phyloP scores from a whole-genome alignment of 2,329 filamentous ascomycete genomes.

The Phialocephala subalpina region DNA sequence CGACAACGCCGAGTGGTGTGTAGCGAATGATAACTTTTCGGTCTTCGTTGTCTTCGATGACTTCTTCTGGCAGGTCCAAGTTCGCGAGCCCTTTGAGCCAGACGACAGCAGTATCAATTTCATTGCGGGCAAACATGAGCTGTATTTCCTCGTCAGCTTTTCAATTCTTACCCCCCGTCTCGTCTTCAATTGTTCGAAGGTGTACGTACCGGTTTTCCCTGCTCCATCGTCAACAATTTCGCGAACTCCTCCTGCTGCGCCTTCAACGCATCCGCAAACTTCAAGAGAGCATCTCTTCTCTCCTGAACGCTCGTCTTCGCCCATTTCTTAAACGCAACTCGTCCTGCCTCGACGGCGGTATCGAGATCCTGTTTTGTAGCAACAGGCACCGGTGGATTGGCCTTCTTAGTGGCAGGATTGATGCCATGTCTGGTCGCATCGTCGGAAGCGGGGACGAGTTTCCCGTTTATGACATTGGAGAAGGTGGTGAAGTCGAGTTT shows the following conservation, averaged over 20 bases:
- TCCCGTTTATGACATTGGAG: conserved; percentile 32
- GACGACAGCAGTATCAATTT: conserved; percentile 19
- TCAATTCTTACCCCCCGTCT: conserved; percentile 39
- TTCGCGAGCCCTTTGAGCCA: conserved; percentile 13
- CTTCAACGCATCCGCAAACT: conserved; percentile 19
- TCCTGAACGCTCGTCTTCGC: conserved; percentile 52
- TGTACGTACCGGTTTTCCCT: conserved; percentile 56
- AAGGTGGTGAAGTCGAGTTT: conserved; percentile 26
- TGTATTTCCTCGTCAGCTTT: conserved; percentile 46
- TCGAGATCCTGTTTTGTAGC: conserved; percentile 46
- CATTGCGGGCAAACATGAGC: conserved; percentile 28
- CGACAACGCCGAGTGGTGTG: conserved; percentile 57
- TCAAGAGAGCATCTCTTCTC: conserved; percentile 49
- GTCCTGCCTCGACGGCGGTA: conserved; percentile 43
- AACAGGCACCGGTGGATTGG: conserved; percentile 45
- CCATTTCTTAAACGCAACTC: conserved; percentile 56
- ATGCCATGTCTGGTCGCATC: conserved; percentile 22
- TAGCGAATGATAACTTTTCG: conserved; percentile 52
- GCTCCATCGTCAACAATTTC: conserved; percentile 54
- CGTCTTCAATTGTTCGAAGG: too few relatives aligned
- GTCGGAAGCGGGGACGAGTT: conserved; percentile 15
- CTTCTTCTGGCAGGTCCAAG: conserved; percentile 20
- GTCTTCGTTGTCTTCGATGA: conserved; percentile 29
- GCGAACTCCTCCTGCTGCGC: conserved; percentile 18
- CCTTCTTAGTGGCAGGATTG: conserved; percentile 28